Conservation (phyloP, 169 alveolate genomes). For the Ichthyophthirius multifiliis region DNA sequence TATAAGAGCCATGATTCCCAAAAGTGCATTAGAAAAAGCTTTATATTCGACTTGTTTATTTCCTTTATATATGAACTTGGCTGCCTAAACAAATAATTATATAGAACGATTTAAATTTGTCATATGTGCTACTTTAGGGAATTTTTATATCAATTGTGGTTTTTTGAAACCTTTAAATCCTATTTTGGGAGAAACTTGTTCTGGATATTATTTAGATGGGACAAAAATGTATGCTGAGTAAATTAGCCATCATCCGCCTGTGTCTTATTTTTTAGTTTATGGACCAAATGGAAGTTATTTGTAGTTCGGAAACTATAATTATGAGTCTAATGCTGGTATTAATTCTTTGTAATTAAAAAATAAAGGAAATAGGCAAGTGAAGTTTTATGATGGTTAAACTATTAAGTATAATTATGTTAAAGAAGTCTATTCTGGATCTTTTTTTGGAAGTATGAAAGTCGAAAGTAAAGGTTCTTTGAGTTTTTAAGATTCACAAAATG, state of each 20-base stretch:
- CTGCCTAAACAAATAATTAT: slow-evolving; percentile 40
- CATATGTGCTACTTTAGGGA: slow-evolving; percentile 19
- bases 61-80: slow-evolving; percentile 53
- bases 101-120: slow-evolving; percentile 63
- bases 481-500: slow-evolving; percentile 47
- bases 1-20: slow-evolving; percentile 58
- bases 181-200: slow-evolving; percentile 66
- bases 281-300: slow-evolving; percentile 57
- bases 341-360: slow-evolving; percentile 53
- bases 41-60: slow-evolving; percentile 19
- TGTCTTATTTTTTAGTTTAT: slow-evolving; percentile 46
- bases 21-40: slow-evolving; percentile 31
- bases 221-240: slow-evolving; percentile 63
- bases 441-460: slow-evolving; percentile 56
- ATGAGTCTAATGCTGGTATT: slow-evolving; percentile 53
- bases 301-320: slow-evolving; percentile 58
- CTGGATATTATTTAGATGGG: slow-evolving; percentile 61
- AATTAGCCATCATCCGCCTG: slow-evolving; percentile 78
- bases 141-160: slow-evolving; percentile 14
- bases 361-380: slow-evolving; percentile 54
- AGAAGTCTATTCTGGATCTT: slow-evolving; percentile 59
- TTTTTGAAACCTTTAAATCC: slow-evolving; percentile 66
- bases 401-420: slow-evolving; percentile 53
- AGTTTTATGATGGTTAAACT: slow-evolving; percentile 51
- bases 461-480: slow-evolving; percentile 51